Percentiles rank a stretch among this genome's conserved stretches.
Conservation (phyloP, 2,329 filamentous ascomycete genomes). For the Penicillium sp. region DNA sequence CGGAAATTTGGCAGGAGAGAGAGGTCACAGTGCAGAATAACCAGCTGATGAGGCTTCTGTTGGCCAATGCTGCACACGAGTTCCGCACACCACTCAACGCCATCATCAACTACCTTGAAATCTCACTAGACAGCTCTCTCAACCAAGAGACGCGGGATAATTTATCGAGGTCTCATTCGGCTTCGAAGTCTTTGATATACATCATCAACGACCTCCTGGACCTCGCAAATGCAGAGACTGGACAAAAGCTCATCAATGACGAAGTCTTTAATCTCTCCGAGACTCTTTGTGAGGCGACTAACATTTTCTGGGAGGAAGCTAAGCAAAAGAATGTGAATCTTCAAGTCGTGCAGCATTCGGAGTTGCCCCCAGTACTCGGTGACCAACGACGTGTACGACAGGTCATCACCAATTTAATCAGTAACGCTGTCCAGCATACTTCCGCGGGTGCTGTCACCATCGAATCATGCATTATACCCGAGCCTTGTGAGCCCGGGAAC, state of each 20-base stretch:
- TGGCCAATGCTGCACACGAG: conserved; percentile 88
- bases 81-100: conserved; percentile 87
- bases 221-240: conserved; percentile 83
- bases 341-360: conserved; percentile 67
- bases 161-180: conserved; percentile 79
- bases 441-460: conserved; percentile 68
- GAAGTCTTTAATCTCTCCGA: conserved; percentile 73
- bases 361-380: conserved; percentile 73
- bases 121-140: conserved; percentile 76
- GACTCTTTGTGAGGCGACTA: conserved; percentile 74
- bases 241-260: conserved; percentile 74
- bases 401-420: conserved; percentile 77
- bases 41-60: conserved; percentile 73
- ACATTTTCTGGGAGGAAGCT: conserved; percentile 75
- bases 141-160: conserved; percentile 84
- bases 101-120: conserved; percentile 94
- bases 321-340: conserved; percentile 74
- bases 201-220: conserved; percentile 91
- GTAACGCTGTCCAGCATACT: conserved; percentile 87
- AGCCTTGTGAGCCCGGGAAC: conserved; percentile 54
- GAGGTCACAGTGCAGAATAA: conserved; percentile 80
- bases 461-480: conserved; percentile 62
- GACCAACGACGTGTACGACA: conserved; percentile 80
- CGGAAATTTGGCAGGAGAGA: conserved; percentile 88
- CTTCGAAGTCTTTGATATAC: conserved; percentile 87